Evolutionary conservation across 2,329 filamentous ascomycete genomes (phyloP).

Genomic region (Ophiostoma sp.): DNA sequence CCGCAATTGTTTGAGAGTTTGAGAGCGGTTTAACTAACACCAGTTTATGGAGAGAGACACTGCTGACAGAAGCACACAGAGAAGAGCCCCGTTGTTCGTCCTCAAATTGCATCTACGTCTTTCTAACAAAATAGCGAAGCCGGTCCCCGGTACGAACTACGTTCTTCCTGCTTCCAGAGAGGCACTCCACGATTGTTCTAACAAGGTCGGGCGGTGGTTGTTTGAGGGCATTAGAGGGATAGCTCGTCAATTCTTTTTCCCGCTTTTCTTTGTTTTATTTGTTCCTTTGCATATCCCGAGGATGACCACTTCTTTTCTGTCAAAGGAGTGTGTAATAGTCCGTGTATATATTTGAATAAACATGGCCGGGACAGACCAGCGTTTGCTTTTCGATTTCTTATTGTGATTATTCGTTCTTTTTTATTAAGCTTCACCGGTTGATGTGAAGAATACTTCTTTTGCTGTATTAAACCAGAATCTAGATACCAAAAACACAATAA

Average conservation of each 20-base stretch:
- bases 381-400: neutral
- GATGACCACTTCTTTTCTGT: neutral
- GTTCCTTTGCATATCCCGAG: too few relatives aligned
- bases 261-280: neutral
- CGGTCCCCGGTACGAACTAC: neutral
- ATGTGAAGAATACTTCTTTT: conserved; percentile 50
- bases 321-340: neutral
- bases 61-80: neutral
- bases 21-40: neutral
- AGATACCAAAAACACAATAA: conserved; percentile 12
- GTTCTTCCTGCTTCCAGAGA: neutral
- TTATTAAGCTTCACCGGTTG: conserved; percentile 50
- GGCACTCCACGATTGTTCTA: neutral
- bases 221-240: neutral
- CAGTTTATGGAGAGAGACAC: neutral
- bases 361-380: neutral
- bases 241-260: neutral
- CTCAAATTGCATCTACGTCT: neutral
- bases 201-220: neutral
- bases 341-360: neutral
- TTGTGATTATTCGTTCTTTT: neutral
- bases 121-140: neutral
- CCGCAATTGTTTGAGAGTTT: neutral
- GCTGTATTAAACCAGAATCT: neutral
- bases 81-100: neutral